Percentiles rank a stretch among this genome's conserved stretches.
These are phyloP conservation scores for Amaranthus palmeri DNA, from an alignment of 148 eudicot species.

Conservation along the genomic window DNA sequence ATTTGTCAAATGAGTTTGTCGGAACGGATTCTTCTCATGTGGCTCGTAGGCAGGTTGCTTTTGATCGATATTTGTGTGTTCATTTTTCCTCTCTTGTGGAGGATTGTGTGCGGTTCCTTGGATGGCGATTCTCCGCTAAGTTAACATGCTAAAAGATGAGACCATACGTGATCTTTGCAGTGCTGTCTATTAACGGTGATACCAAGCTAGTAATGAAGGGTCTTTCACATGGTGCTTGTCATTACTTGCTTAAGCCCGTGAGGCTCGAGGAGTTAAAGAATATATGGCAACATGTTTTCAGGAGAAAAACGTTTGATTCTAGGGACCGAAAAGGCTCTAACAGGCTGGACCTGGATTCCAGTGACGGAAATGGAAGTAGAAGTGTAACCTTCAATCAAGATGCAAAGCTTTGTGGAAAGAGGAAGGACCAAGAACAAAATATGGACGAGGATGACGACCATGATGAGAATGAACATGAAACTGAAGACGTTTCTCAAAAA, in stretches of 20 bases:
- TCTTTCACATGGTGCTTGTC: slow-evolving; percentile 62
- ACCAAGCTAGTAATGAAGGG: slow-evolving; percentile 67
- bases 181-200: slow-evolving; percentile 61
- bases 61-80: background rate
- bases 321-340: slow-evolving; percentile 33
- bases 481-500: slow-evolving; percentile 56
- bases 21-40: no score
- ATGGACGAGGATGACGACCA: slow-evolving; percentile 34
- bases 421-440: slow-evolving; percentile 44
- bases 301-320: slow-evolving; percentile 41
- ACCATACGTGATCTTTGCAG: slow-evolving; percentile 22
- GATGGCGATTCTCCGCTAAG: background rate
- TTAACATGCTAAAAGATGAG: background rate
- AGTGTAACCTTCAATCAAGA: slow-evolving; percentile 38
- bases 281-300: slow-evolving; percentile 64
- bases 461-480: slow-evolving; percentile 39
- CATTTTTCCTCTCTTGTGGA: background rate
- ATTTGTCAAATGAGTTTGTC: background rate
- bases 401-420: slow-evolving; percentile 34
- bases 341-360: slow-evolving; percentile 26
- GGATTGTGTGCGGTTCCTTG: no score
- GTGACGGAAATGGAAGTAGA: slow-evolving; percentile 31
- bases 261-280: slow-evolving; percentile 61
- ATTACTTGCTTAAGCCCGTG: slow-evolving; percentile 63
- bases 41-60: background rate